These are phyloP conservation scores for Rhododendron kiyosumense DNA, from an alignment of 148 eudicot genomes.

Conservation along the genomic window DNA sequence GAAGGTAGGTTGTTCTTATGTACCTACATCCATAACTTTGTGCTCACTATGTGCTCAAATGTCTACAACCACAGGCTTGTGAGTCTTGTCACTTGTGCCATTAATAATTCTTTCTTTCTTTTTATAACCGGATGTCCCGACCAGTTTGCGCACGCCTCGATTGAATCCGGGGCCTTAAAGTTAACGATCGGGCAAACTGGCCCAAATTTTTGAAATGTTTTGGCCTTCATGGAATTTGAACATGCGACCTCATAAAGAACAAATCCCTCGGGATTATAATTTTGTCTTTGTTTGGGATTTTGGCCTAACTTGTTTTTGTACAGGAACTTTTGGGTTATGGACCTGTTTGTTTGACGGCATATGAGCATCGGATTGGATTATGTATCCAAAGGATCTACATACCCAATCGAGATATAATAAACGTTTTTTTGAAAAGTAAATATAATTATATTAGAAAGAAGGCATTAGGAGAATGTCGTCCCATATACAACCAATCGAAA, in stretches of 20 bases:
- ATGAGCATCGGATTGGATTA: not conserved
- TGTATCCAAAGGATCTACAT: not conserved
- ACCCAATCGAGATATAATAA: not conserved
- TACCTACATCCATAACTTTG: not conserved
- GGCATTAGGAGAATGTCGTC: no score
- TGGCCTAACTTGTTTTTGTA: not conserved
- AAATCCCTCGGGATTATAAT: no score
- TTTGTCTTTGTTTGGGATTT: not conserved
- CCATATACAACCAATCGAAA: not conserved
- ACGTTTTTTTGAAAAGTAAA: no score
- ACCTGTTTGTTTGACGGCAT: not conserved
- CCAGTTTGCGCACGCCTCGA: no score
- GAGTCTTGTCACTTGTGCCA: constrained; percentile 1
- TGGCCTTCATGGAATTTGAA: not conserved
- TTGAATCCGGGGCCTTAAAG: no score
- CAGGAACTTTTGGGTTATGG: not conserved
- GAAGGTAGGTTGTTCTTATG: constrained; percentile 64
- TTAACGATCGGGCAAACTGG: no score
- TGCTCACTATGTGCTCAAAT: not conserved
- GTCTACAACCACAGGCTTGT: not conserved
- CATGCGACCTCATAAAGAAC: no score
- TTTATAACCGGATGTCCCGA: no score
- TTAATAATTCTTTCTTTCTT: not conserved
- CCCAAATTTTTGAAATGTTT: not conserved
- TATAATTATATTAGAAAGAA: no score